Evolutionary conservation across 768 basidiomycete species (phyloP), one percentile per base, ranked within the genome.

Genomic region (Phlebiopsis flavidoalba): DNA sequence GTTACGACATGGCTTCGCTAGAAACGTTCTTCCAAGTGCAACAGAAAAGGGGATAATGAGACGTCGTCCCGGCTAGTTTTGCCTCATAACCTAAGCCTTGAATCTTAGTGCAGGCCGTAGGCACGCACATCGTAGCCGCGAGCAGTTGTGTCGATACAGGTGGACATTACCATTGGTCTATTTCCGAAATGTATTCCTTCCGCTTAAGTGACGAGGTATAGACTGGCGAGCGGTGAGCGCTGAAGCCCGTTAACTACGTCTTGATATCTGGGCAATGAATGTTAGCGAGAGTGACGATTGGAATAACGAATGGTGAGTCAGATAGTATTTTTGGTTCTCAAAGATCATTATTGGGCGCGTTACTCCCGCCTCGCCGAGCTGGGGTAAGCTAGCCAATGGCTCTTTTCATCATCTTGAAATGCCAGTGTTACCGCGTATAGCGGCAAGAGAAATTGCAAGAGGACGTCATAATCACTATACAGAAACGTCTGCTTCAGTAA

Each of bases 61-160:
- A 68, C n/a, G n/a, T 99, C 97, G 55, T n/a, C 97, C 97, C 1
- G 96, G 87, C n/a, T n/a, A n/a, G 78, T 97, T 98, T 77, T 98
- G 84, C 70, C n/a, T 86, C 83, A 76, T 98, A 69, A 99, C 96
- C 97, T 97, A 99, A 31, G 76, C 90, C 73, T 98, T 98, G 81
- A n/a, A 98, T 98, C 79, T 96, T 97, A 19, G 95, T n/a, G 83
- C 35, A 98, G 76, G 92, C 90, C 92, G 59, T 15, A 15, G 51
- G 47, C 50, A 49, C 22, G 56, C 26, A 17, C 24, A 8, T 8
- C 8, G 5, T 36, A n/a, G 15, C 14, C 45, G 12, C 6, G 21
- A 15, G 50, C 50, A 51, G 24, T 6, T 12, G 33, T n/a, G 14
- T 52, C 22, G 26, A 12, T 33, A 46, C 43, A 37, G 45, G 21